phyloP scores from a whole-genome alignment of 306 rosid species.

The Rosa lucieae region DNA sequence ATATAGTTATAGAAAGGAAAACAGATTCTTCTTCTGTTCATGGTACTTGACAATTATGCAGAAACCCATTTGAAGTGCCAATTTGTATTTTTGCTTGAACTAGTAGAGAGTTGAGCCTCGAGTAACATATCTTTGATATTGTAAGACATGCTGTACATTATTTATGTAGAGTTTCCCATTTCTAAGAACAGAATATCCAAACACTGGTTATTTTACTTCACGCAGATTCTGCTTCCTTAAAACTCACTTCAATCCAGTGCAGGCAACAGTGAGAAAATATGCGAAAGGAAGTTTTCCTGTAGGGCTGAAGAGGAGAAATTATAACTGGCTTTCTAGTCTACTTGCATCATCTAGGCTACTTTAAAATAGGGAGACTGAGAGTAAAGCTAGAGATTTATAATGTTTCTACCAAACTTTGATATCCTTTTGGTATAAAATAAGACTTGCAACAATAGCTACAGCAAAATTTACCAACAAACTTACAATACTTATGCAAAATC shows the following conservation, averaged over 20 bases:
- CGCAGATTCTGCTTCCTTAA: not conserved
- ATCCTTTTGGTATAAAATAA: not conserved
- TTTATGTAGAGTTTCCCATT: not conserved
- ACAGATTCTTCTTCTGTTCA: not conserved
- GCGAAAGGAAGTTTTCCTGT: no score
- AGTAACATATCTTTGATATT: not conserved
- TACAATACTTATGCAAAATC: no score
- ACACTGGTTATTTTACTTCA: not conserved
- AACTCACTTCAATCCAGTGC: not conserved
- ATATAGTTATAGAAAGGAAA: not conserved
- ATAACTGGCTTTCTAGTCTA: no score
- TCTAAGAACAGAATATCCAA: not conserved
- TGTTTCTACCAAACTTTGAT: not conserved
- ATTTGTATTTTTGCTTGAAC: not conserved
- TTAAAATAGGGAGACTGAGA: no score
- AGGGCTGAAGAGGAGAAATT: no score
- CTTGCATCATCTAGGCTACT: no score
- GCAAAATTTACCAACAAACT: not conserved
- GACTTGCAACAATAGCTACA: not conserved
- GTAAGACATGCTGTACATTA: not conserved
- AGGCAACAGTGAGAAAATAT: no score
- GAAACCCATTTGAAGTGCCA: conserved; percentile 1
- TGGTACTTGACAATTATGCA: not conserved
- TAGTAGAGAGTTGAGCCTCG: not conserved
- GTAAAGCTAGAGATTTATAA: no score